phyloP scores from a whole-genome alignment of 441 rosid species.

The Melastoma candidum region DNA sequence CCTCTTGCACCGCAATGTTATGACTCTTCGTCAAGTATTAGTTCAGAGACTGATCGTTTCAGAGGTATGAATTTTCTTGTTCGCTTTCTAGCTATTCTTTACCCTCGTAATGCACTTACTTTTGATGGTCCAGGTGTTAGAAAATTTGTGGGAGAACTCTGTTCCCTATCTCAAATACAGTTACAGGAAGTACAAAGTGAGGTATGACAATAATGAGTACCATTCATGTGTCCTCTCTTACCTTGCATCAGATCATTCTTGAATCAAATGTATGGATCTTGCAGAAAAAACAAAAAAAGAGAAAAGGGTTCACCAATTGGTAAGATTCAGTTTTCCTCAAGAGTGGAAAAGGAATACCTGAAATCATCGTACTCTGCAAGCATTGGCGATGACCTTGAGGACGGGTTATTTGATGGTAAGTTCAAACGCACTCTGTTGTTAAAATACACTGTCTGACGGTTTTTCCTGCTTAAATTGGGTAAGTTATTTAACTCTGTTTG shows the following conservation, averaged over 20 bases:
- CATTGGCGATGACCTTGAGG: slow-evolving; percentile 80
- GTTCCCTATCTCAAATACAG: slow-evolving; percentile 79
- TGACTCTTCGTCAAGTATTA: slow-evolving; percentile 76
- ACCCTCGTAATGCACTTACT: slow-evolving; percentile 4
- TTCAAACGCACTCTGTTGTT: not conserved
- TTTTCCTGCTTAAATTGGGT: too few species aligned
- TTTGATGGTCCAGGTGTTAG: slow-evolving; percentile 44
- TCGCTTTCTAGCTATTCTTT: slow-evolving; percentile 1
- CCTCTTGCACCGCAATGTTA: slow-evolving; percentile 71
- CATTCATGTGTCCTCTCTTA: not conserved
- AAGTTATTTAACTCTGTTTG: too few species aligned
- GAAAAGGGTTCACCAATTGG: slow-evolving; percentile 39
- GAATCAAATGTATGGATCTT: not conserved
- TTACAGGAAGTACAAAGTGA: slow-evolving; percentile 60
- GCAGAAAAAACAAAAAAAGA: slow-evolving; percentile 55
- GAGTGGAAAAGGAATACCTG: slow-evolving; percentile 94
- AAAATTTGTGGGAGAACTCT: slow-evolving; percentile 27
- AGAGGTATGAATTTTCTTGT: slow-evolving; percentile 34
- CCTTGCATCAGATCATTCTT: not conserved
- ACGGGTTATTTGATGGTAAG: slow-evolving; percentile 90
- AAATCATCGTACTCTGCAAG: slow-evolving; percentile 81
- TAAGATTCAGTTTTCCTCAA: slow-evolving; percentile 47
- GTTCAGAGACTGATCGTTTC: slow-evolving; percentile 74
- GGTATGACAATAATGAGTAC: slow-evolving; percentile 28
- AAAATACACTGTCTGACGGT: too few species aligned